Evolutionary conservation across 2,329 filamentous ascomycete species (phyloP).

Genomic region (Geosmithia putterillii): DNA sequence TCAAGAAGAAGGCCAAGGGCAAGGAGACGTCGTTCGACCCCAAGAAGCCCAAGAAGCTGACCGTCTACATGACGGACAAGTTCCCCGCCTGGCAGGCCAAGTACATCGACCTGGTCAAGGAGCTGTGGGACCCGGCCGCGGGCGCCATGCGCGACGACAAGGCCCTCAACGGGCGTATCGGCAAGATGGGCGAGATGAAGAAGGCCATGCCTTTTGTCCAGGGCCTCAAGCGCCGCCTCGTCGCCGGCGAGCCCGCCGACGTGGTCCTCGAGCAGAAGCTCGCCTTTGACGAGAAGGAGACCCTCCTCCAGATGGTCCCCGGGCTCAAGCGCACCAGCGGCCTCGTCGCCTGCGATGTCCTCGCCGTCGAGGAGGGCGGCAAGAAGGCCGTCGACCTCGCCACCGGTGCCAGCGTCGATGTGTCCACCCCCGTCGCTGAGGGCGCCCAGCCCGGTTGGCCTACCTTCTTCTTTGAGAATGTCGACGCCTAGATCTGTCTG

Average conservation of each 20-base stretch:
- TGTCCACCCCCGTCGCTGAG: conserved; percentile 42
- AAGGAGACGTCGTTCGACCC: conserved; percentile 79
- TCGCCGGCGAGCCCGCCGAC: conserved; percentile 52
- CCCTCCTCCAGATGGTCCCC: conserved; percentile 65
- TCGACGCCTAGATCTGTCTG: conserved; percentile 27
- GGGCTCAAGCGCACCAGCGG: conserved; percentile 63
- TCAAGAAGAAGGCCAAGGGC: conserved; percentile 88
- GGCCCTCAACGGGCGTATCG: conserved; percentile 62
- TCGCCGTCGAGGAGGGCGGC: conserved; percentile 53
- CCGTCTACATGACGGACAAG: conserved; percentile 66
- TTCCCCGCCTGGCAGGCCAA: conserved; percentile 89
- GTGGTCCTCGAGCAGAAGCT: conserved; percentile 74
- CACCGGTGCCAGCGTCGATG: conserved; percentile 31
- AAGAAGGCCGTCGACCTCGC: conserved; percentile 45
- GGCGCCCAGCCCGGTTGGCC: conserved; percentile 71
- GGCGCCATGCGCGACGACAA: conserved; percentile 61
- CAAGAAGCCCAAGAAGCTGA: conserved; percentile 83
- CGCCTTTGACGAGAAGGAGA: conserved; percentile 71
- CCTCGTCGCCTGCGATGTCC: conserved; percentile 54
- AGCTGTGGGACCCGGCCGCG: conserved; percentile 50
- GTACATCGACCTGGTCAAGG: conserved; percentile 69
- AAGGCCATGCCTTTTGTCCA: conserved; percentile 98
- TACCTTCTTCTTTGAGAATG: conserved; percentile 76
- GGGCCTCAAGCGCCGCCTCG: conserved; percentile 68
- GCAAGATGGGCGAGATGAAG: conserved; percentile 83